Conservation (phyloP, 2,329 filamentous ascomycete species). For the Fusarium denticulatum region DNA sequence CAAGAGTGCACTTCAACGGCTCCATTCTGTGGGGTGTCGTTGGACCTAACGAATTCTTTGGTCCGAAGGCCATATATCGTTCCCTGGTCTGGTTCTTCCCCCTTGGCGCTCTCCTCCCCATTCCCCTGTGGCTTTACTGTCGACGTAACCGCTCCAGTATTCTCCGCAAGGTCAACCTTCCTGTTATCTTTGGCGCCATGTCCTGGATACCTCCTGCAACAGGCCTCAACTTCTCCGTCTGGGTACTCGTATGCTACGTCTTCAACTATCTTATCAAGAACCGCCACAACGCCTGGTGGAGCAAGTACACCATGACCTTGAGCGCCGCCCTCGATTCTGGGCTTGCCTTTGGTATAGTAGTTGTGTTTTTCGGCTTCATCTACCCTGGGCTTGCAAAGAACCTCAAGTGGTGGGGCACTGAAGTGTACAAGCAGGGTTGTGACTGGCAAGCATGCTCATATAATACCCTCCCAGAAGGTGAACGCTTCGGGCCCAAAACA, state of each 20-base stretch:
- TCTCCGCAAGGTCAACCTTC: slow-evolving; percentile 80
- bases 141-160: slow-evolving; percentile 68
- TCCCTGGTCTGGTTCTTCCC: slow-evolving; percentile 84
- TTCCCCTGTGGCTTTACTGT: slow-evolving; percentile 78
- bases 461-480: slow-evolving; percentile 68
- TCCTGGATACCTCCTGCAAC: slow-evolving; percentile 89
- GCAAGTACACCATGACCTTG: slow-evolving; percentile 90
- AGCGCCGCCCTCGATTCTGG: slow-evolving; percentile 86
- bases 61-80: slow-evolving; percentile 77
- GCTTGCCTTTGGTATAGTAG: slow-evolving; percentile 81
- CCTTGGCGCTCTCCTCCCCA: slow-evolving; percentile 77
- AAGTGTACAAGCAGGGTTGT: slow-evolving; percentile 84
- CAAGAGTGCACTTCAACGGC: slow-evolving; percentile 89
- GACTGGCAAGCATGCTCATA: slow-evolving; percentile 86
- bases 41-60: slow-evolving; percentile 84
- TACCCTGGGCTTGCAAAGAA: slow-evolving; percentile 78
- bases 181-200: slow-evolving; percentile 83
- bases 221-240: slow-evolving; percentile 87
- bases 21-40: slow-evolving; percentile 91
- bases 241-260: slow-evolving; percentile 84
- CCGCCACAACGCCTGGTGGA: slow-evolving; percentile 81
- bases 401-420: slow-evolving; percentile 90
- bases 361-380: slow-evolving; percentile 88
- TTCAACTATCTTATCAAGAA: slow-evolving; percentile 83
- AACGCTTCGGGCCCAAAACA: slow-evolving; percentile 71